A percentile compares a stretch with the other conserved stretches of the same genome.
Evolutionary conservation across 495 filamentous ascomycete species (phyloP).

Genomic region (Trichoderma asperelloides): DNA sequence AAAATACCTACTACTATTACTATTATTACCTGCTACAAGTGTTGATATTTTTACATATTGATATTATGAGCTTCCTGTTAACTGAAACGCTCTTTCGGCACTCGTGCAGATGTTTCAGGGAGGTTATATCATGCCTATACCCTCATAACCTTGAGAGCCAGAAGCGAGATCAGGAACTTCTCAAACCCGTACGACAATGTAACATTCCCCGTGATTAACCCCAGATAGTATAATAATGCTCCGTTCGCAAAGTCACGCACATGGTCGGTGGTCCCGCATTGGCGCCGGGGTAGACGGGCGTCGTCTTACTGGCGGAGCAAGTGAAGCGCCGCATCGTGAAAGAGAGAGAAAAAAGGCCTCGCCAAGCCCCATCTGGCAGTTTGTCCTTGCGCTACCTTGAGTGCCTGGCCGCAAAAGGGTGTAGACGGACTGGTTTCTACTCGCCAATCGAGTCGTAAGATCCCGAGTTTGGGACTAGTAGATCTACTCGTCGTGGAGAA

Average conservation of each 20-base stretch:
- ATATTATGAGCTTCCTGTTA: background rate
- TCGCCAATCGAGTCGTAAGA: background rate
- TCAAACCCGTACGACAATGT: background rate
- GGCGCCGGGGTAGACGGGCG: background rate
- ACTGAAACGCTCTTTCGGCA: no score
- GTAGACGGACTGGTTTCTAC: background rate
- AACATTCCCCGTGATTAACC: background rate
- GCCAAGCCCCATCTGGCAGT: background rate
- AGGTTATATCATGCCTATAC: background rate
- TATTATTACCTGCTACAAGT: background rate
- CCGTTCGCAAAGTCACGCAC: background rate
- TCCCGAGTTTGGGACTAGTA: background rate
- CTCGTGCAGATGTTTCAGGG: background rate
- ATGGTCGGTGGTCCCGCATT: background rate
- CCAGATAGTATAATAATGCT: background rate
- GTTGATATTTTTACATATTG: background rate
- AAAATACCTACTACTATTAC: background rate
- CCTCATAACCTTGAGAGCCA: background rate
- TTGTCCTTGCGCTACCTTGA: background rate
- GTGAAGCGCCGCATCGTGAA: background rate
- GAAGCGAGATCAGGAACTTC: background rate
- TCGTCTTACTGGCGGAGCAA: background rate
- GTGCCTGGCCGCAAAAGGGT: background rate
- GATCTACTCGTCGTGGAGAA: background rate
- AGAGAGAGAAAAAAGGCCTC: background rate